Conservation (phyloP, 1,139 yeast species). For the Zygoascus sp. region DNA sequence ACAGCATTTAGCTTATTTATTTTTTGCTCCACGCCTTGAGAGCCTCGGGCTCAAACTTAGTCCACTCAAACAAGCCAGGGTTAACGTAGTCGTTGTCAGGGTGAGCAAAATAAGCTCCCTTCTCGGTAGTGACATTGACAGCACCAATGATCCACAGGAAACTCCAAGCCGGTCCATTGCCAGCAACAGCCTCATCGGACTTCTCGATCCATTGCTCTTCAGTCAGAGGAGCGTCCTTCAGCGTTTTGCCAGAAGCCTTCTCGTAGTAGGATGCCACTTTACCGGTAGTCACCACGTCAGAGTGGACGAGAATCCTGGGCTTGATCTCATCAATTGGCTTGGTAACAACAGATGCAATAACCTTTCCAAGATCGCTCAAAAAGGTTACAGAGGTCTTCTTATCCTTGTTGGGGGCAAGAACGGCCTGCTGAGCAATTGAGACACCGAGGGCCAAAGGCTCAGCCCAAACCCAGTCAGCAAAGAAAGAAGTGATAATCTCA, state of each 20-base stretch:
- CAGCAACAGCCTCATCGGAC: constrained; percentile 31
- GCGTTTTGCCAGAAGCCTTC: constrained; percentile 37
- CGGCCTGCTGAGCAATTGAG: constrained; percentile 11
- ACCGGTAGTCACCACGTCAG: constrained; percentile 41
- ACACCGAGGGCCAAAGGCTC: constrained; percentile 13
- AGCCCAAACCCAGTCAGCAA: constrained; percentile 35
- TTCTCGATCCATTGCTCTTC: constrained; percentile 34
- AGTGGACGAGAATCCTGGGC: constrained; percentile 42
- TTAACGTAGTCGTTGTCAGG: constrained; percentile 51
- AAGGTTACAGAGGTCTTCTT: constrained; percentile 37
- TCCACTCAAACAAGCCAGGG: constrained; percentile 56
- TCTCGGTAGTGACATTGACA: constrained; percentile 34
- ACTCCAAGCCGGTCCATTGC: constrained; percentile 3
- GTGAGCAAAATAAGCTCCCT: constrained; percentile 36
- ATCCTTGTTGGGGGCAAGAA: constrained; percentile 38
- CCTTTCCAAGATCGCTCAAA: constrained; percentile 46
- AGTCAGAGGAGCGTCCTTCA: constrained; percentile 34
- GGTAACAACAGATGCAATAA: constrained; percentile 43
- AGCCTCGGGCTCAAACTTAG: constrained; percentile 22
- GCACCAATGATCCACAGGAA: constrained; percentile 25
- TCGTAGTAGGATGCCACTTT: constrained; percentile 44
- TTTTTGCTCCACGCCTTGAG: constrained; percentile 11
- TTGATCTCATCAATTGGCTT: constrained; percentile 43
- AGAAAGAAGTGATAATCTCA: constrained; percentile 44
- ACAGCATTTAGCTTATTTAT: neutral